Percentiles rank a stretch among this genome's conserved stretches.
Evolutionary conservation across 2,329 filamentous ascomycete species (phyloP).

Genomic region (Penicillium fuscoglaucum): DNA sequence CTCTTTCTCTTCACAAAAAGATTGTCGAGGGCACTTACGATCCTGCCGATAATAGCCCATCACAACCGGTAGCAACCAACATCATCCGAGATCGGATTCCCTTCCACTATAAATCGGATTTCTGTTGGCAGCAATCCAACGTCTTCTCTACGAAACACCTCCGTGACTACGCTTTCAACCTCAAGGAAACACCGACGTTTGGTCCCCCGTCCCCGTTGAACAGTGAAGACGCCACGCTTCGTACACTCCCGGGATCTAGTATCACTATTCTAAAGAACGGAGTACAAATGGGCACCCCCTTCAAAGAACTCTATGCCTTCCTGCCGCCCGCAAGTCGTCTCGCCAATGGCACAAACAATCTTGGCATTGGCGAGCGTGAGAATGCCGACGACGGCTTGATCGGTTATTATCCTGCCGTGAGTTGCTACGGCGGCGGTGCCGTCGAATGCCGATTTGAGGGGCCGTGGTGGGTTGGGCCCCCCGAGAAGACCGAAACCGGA

Average conservation of each 20-base stretch:
- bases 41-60: slow-evolving; percentile 66
- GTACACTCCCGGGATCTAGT: slow-evolving; percentile 80
- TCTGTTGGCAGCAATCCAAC: slow-evolving; percentile 75
- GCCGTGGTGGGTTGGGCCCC: slow-evolving; percentile 85
- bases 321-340: slow-evolving; percentile 76
- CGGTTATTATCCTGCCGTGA: slow-evolving; percentile 92
- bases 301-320: slow-evolving; percentile 84
- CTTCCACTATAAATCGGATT: slow-evolving; percentile 88
- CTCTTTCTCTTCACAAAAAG: slow-evolving; percentile 81
- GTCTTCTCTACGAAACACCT: slow-evolving; percentile 78
- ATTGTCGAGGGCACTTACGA: slow-evolving; percentile 86
- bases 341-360: slow-evolving; percentile 45
- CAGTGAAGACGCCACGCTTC: slow-evolving; percentile 73
- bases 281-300: slow-evolving; percentile 78
- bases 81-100: slow-evolving; percentile 94
- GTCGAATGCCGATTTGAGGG: slow-evolving; percentile 94
- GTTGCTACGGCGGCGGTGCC: slow-evolving; percentile 86
- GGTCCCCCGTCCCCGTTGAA: slow-evolving; percentile 56
- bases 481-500: slow-evolving; percentile 51
- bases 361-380: slow-evolving; percentile 69
- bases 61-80: slow-evolving; percentile 62
- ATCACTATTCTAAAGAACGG: slow-evolving; percentile 96
- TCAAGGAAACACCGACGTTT: slow-evolving; percentile 47
- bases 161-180: slow-evolving; percentile 62
- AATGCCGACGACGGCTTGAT: slow-evolving; percentile 92